These are phyloP conservation scores for Penicillium sp. DNA, from an alignment of 2,329 filamentous ascomycete species.

Conservation along the genomic window DNA sequence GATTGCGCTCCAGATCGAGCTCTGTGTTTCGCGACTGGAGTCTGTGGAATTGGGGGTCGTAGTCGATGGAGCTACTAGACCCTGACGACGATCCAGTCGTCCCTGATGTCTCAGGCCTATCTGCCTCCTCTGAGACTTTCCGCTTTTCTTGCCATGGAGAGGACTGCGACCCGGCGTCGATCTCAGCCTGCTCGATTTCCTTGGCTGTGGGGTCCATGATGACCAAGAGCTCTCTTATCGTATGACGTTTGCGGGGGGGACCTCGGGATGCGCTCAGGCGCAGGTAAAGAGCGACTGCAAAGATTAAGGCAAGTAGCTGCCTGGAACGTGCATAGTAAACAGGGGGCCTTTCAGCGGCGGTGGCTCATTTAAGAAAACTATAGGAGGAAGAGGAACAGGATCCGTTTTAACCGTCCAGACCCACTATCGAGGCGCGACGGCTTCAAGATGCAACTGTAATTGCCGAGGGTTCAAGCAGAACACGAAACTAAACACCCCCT, in stretches of 20 bases:
- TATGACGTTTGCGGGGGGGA: neutral
- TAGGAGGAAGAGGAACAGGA: conserved; percentile 7
- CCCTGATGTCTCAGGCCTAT: conserved; percentile 13
- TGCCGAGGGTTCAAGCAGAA: conserved; percentile 8
- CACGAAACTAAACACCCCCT: neutral
- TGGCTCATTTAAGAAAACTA: conserved; percentile 3
- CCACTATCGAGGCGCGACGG: conserved; percentile 14
- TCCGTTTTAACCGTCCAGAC: conserved; percentile 23
- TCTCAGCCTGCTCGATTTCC: conserved; percentile 11
- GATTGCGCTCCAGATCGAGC: conserved; percentile 31
- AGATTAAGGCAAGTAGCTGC: neutral
- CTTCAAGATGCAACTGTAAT: conserved; percentile 8
- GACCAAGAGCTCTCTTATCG: neutral
- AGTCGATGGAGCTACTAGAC: conserved; percentile 29
- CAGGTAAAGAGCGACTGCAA: neutral
- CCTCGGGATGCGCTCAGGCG: neutral
- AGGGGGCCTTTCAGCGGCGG: neutral
- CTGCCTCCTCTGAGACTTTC: conserved; percentile 7
- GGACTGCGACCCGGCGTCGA: conserved; percentile 6
- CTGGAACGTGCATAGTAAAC: neutral
- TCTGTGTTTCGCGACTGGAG: conserved; percentile 34
- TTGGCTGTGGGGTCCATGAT: conserved; percentile 12
- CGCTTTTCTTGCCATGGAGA: conserved; percentile 12
- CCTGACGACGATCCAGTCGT: conserved; percentile 18
- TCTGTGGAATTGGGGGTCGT: conserved; percentile 27